Evolutionary conservation across 805 yeast species (phyloP).

Genomic region (Teunomyces gatunensis): DNA sequence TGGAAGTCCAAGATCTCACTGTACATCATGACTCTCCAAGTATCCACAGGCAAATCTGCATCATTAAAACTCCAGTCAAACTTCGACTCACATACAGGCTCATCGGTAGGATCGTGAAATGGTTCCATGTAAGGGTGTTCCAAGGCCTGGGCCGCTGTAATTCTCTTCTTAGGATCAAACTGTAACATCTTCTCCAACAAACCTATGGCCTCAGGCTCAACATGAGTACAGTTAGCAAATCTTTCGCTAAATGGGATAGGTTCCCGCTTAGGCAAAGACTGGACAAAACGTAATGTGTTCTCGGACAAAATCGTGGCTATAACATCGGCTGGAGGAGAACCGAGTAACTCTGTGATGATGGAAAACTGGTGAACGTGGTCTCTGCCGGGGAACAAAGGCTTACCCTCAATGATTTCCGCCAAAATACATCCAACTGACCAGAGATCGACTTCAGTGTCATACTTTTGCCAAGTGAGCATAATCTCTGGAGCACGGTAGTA

Average conservation of each 20-base stretch:
- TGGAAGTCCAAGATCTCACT: slow-evolving; percentile 95
- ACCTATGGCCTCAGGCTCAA: slow-evolving; percentile 86
- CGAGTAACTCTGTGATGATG: slow-evolving; percentile 91
- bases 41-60: slow-evolving; percentile 95
- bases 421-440: slow-evolving; percentile 98
- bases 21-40: slow-evolving; percentile 99
- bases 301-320: slow-evolving; percentile 95
- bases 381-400: slow-evolving; percentile 95
- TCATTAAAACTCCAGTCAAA: slow-evolving; percentile 99
- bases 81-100: slow-evolving; percentile 87
- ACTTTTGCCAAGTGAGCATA: slow-evolving; percentile 98
- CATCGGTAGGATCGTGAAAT: slow-evolving; percentile 96
- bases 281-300: slow-evolving; percentile 90
- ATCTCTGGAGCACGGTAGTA: slow-evolving; percentile 98
- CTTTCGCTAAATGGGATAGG: slow-evolving; percentile 85
- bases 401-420: slow-evolving; percentile 97
- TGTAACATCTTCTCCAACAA: slow-evolving; percentile 85
- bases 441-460: slow-evolving; percentile 93
- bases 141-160: slow-evolving; percentile 87
- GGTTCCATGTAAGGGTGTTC: slow-evolving; percentile 90
- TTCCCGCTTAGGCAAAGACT: slow-evolving; percentile 87
- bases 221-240: slow-evolving; percentile 59
- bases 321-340: slow-evolving; percentile 95
- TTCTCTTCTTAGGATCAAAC: slow-evolving; percentile 92
- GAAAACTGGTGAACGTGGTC: slow-evolving; percentile 98